phyloP scores from a whole-genome alignment of 2,329 filamentous ascomycete genomes.

The Xylariaceae sp. region DNA sequence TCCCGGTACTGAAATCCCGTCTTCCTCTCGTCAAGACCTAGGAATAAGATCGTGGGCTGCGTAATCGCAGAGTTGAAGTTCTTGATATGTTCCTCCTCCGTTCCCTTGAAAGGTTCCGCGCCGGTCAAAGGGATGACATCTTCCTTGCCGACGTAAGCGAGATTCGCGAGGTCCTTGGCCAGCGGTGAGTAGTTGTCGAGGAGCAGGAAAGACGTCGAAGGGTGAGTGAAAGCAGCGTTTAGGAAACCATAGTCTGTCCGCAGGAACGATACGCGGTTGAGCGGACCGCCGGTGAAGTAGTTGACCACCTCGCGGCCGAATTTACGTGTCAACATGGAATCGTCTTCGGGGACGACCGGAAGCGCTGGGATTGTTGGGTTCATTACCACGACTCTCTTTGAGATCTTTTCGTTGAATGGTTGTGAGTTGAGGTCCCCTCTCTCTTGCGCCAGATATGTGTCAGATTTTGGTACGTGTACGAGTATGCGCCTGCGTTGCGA shows the following conservation, averaged over 20 bases:
- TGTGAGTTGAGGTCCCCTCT: neutral
- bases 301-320: conserved; percentile 78
- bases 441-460: neutral
- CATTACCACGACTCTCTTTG: conserved; percentile 24
- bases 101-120: conserved; percentile 60
- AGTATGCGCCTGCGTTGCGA: neutral
- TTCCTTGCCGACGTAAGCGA: conserved; percentile 63
- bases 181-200: conserved; percentile 76
- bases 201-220: conserved; percentile 66
- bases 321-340: conserved; percentile 66
- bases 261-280: conserved; percentile 77
- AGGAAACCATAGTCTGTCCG: conserved; percentile 67
- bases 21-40: conserved; percentile 69
- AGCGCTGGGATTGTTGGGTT: conserved; percentile 39
- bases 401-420: neutral
- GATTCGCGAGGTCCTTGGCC: conserved; percentile 51
- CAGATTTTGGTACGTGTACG: neutral
- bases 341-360: conserved; percentile 41
- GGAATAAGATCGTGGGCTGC: conserved; percentile 70
- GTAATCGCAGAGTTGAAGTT: conserved; percentile 67
- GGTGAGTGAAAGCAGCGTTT: conserved; percentile 58
- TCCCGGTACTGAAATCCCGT: conserved; percentile 56
- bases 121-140: conserved; percentile 70
- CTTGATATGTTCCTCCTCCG: conserved; percentile 68
- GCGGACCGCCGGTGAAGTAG: conserved; percentile 73